Evolutionary conservation across 331 rosid species (phyloP).

Genomic region (Quercus phellos): DNA sequence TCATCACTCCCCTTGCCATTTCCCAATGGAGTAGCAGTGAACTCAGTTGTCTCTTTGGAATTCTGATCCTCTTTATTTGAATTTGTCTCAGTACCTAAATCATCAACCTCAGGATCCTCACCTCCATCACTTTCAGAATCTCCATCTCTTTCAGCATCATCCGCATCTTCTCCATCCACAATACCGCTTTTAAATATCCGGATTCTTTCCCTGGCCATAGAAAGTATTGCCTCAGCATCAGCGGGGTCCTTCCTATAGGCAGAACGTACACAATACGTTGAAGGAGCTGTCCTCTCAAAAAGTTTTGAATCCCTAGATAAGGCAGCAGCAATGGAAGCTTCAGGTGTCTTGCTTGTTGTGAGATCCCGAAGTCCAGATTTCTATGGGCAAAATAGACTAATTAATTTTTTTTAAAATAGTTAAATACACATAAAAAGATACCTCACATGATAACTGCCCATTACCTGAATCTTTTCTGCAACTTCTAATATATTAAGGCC

Average conservation of each 20-base stretch:
- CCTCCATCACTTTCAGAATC: constrained; percentile 57
- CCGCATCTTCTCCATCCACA: constrained; percentile 51
- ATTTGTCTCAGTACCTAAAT: constrained; percentile 43
- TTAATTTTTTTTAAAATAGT: not conserved
- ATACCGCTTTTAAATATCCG: constrained; percentile 42
- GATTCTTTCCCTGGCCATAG: constrained; percentile 66
- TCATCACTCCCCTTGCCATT: constrained; percentile 21
- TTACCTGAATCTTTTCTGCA: constrained; percentile 80
- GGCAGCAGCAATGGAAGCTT: constrained; percentile 75
- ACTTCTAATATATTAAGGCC: constrained; percentile 72
- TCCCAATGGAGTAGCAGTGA: constrained; percentile 19
- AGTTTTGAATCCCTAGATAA: constrained; percentile 78
- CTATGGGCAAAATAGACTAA: constrained; percentile 26
- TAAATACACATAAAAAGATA: constrained; percentile 1
- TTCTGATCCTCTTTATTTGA: constrained; percentile 19
- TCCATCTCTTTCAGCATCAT: constrained; percentile 65
- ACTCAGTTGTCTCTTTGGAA: constrained; percentile 20
- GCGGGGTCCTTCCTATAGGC: constrained; percentile 62
- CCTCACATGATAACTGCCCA: not conserved
- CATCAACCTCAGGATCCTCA: constrained; percentile 58
- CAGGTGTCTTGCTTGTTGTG: constrained; percentile 77
- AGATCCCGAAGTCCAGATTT: constrained; percentile 85
- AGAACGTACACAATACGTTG: constrained; percentile 66
- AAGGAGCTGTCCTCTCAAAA: constrained; percentile 79
- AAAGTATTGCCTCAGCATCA: constrained; percentile 58